phyloP scores from a whole-genome alignment of 75 land plant genomes.

The Pinus tabuliformis region DNA sequence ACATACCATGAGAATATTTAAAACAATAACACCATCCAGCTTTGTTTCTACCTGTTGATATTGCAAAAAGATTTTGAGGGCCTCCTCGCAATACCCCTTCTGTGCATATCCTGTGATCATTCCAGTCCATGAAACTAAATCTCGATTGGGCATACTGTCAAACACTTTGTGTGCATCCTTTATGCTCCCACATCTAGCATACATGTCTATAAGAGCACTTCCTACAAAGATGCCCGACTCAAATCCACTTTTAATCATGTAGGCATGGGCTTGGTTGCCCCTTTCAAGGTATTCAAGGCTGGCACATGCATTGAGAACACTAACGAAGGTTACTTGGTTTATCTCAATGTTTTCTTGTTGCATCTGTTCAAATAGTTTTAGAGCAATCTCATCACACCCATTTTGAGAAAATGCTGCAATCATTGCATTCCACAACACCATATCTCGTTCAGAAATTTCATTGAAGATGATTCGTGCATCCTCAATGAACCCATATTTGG shows the following conservation, averaged over 20 bases:
- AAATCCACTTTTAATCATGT: neutral
- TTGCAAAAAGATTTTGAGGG: constrained; percentile 31
- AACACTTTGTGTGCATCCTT: constrained; percentile 11
- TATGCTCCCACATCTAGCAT: constrained; percentile 19
- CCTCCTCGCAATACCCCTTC: constrained; percentile 29
- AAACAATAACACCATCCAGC: too few species aligned
- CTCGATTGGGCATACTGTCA: constrained; percentile 7
- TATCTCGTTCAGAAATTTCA: constrained; percentile 8
- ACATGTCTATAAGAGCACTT: constrained; percentile 12
- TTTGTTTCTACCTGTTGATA: constrained; percentile 12
- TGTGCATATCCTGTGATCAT: constrained; percentile 31
- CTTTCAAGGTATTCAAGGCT: neutral
- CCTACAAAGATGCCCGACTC: neutral
- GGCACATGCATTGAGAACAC: constrained; percentile 2
- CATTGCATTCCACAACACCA: constrained; percentile 18
- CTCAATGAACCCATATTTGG: constrained; percentile 13
- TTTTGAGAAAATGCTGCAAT: constrained; percentile 6
- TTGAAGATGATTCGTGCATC: constrained; percentile 15
- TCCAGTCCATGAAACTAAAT: constrained; percentile 28
- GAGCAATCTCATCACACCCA: neutral
- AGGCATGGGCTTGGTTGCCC: neutral
- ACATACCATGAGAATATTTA: neutral
- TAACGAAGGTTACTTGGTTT: constrained; percentile 2
- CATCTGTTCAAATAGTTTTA: neutral
- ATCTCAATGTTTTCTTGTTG: neutral